Base-by-base conservation (phyloP, 2,329 filamentous ascomycete genomes). In the Clarireedia monteithiana region DNA sequence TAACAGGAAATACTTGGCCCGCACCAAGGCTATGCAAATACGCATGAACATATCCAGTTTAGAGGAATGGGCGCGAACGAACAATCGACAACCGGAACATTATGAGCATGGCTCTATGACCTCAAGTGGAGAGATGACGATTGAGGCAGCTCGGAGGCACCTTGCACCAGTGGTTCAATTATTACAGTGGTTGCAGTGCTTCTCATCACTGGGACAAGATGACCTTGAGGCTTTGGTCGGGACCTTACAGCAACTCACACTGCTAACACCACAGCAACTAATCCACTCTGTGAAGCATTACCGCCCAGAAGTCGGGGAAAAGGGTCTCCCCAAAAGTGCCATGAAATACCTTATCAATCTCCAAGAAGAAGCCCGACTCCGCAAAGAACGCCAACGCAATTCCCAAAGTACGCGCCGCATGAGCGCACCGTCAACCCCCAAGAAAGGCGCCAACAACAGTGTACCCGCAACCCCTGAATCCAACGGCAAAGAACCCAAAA, bases 1-100 rank as follows among this genome's bases (percentile, higher is more conserved):
- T 30, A 96, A 95, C 67, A 84, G 90, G 62, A 91, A 92, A 69
- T 99, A 96, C 67, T 78, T 99, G 9, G 92, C 94, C 5, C 82
- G 94, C 53, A 99, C 94, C 17, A 99, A 99, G 72, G 94, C 94
- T 3, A 99, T 99, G 94, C 94, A 99, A 70, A 97, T 99, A 64
- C 89, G 94, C 63, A 97, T 99, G 91, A 99, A 99, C 69, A 84
- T 99, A 6, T 97, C 94, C 0, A 86, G 85, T 6, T 76, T 99
- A 20, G 94, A 99, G 71, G 94, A 99, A 68, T 99, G 94, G 94
- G 92, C 94, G 1, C 82, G 92, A 30, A 80, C 83, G 15, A 99
- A 99, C 72, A 97, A 96, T 69, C 83, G 94, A 27, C 86, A 95
- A 63, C 91, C 94, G 1, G 94, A 97, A 68, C 92, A 97, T 71